phyloP scores from a whole-genome alignment of 1,139 yeast genomes.

The Candida sanyaensis region DNA sequence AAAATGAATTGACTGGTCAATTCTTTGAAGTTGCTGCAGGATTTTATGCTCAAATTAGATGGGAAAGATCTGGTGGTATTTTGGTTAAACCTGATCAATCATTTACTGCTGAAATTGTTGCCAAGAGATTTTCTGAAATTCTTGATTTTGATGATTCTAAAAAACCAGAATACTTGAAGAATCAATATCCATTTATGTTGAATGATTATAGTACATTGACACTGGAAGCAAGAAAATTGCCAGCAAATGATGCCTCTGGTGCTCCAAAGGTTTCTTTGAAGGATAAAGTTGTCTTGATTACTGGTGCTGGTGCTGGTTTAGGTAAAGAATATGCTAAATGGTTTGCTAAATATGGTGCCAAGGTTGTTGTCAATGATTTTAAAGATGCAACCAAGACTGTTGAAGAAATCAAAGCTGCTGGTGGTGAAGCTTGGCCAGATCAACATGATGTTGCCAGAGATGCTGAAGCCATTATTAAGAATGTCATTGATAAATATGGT shows the following conservation, averaged over 20 bases:
- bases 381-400: constrained; percentile 76
- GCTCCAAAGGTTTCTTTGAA: constrained; percentile 59
- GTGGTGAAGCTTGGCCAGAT: constrained; percentile 84
- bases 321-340: constrained; percentile 88
- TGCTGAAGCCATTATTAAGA: constrained; percentile 74
- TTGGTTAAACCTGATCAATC: constrained; percentile 76
- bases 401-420: constrained; percentile 72
- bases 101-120: constrained; percentile 85
- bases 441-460: constrained; percentile 79
- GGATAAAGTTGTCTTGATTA: constrained; percentile 84
- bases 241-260: constrained; percentile 58
- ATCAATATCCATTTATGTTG: constrained; percentile 66
- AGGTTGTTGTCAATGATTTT: constrained; percentile 92
- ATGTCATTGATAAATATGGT: constrained; percentile 78
- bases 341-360: constrained; percentile 91
- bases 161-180: constrained; percentile 54
- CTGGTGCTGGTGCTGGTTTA: constrained; percentile 96
- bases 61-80: constrained; percentile 93
- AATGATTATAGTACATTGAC: constrained; percentile 62
- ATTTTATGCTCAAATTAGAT: constrained; percentile 84
- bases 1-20: constrained; percentile 63
- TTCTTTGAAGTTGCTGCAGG: constrained; percentile 96
- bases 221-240: constrained; percentile 51
- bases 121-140: constrained; percentile 66
- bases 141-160: constrained; percentile 57